A percentile compares a stretch with the other conserved stretches of the same genome.
phyloP scores from a whole-genome alignment of 2,329 filamentous ascomycete species.

The Verticillium albo-atrum region DNA sequence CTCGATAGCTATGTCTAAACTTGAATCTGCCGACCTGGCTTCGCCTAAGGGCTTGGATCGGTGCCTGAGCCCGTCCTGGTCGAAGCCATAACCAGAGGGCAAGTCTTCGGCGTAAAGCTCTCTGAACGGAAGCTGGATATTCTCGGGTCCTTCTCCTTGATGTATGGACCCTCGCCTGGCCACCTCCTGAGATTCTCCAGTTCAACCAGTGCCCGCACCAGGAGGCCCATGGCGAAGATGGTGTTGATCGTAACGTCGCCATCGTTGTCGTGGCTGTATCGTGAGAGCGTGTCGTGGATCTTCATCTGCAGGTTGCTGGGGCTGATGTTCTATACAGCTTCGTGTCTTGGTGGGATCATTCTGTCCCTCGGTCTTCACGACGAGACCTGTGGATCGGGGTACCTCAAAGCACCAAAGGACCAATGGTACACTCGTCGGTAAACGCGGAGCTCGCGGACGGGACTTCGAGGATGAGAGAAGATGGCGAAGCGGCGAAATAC shows the following conservation, averaged over 20 bases:
- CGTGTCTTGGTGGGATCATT: too few relatives aligned
- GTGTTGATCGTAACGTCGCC: conserved; percentile 97
- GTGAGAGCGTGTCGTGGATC: conserved; percentile 94
- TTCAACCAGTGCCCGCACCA: conserved; percentile 74
- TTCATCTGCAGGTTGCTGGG: conserved; percentile 99
- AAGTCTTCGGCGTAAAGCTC: too few relatives aligned
- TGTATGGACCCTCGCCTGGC: too few relatives aligned
- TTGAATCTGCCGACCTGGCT: too few relatives aligned
- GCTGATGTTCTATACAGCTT: conserved; percentile 51
- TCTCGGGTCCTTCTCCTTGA: too few relatives aligned
- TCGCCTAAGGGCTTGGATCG: too few relatives aligned
- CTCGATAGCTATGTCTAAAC: too few relatives aligned
- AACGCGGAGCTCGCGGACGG: not conserved
- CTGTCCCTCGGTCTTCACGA: not conserved
- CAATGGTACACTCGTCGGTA: not conserved
- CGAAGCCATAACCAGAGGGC: too few relatives aligned
- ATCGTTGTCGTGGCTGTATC: conserved; percentile 98
- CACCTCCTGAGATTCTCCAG: too few relatives aligned
- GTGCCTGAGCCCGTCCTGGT: too few relatives aligned
- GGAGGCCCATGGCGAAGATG: conserved; percentile 97
- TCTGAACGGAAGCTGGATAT: too few relatives aligned
- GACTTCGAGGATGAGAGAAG: not conserved
- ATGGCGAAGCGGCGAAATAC: not conserved
- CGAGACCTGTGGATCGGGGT: not conserved
- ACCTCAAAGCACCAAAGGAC: not conserved